Conservation (phyloP, 345 rosid genomes). For the Linum trigynum region DNA sequence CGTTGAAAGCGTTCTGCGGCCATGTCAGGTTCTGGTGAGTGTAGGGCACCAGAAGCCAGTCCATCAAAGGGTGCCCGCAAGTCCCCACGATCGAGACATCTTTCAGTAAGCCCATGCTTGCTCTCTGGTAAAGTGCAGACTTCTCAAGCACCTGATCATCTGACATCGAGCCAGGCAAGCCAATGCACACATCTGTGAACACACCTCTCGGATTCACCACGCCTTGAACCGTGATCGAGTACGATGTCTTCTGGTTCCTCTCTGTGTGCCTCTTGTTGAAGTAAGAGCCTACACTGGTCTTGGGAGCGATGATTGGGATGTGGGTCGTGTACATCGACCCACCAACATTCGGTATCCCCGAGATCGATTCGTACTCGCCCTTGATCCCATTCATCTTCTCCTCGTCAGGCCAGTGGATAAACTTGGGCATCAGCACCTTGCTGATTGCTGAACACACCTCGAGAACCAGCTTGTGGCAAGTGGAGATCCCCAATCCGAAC, state of each 20-base stretch:
- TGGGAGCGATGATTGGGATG: conserved; percentile 73
- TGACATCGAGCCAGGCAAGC: conserved; percentile 73
- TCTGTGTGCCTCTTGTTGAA: conserved; percentile 76
- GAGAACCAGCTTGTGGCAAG: conserved; percentile 74
- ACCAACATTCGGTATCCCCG: conserved; percentile 55
- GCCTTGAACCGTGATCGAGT: conserved; percentile 74
- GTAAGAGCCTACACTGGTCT: conserved; percentile 55
- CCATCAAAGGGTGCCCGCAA: conserved; percentile 52
- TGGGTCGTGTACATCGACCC: conserved; percentile 86
- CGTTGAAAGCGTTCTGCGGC: conserved; percentile 70
- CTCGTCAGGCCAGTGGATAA: conserved; percentile 62
- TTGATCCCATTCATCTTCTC: conserved; percentile 28
- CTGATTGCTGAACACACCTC: conserved; percentile 72
- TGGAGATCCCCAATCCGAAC: conserved; percentile 80
- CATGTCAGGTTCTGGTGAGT: conserved; percentile 61
- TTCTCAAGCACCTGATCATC: conserved; percentile 70
- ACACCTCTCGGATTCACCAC: conserved; percentile 58
- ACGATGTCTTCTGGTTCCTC: conserved; percentile 74
- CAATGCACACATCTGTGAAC: conserved; percentile 73
- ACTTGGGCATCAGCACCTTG: conserved; percentile 59
- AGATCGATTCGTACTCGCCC: conserved; percentile 30
- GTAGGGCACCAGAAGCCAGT: conserved; percentile 74
- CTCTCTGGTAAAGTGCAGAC: conserved; percentile 54
- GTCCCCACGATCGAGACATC: conserved; percentile 61
- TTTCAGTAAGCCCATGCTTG: conserved; percentile 40